Evolutionary conservation across 2,329 filamentous ascomycete genomes (phyloP), one percentile per base, ranked within the genome.

Genomic region (Paraconiothyrium brasiliense): DNA sequence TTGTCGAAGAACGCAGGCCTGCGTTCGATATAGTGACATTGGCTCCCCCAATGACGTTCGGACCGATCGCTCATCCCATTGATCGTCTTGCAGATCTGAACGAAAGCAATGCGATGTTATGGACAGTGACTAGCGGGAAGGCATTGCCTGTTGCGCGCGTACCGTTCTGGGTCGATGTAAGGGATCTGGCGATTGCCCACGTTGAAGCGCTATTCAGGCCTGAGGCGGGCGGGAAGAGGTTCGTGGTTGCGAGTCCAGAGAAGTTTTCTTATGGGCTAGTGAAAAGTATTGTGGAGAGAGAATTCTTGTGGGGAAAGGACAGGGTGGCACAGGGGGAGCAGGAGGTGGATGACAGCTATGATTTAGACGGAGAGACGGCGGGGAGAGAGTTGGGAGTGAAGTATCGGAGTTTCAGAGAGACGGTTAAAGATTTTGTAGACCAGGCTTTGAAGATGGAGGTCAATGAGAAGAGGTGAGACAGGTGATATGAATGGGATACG

Each of bases 211-310:
- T 83, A 2, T 37, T 83, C 13, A 69, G 66, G 2, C 71, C 71
- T 0, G 77, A 78, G 3, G 80, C 71, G 0, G 77, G 76, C 0
- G 77, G 77, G 0, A 81, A 80, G 63, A 68, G 83, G 47, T 85
- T 78, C 60, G 72, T 78, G 1, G 74, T 79, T 16, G 77, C 78
- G 0, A 76, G 80, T 0, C 76, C 80, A 0, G 80, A 85, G 63
- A 72, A 75, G 5, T 86, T 85, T 58, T 81, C 81, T 0, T 85
- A 84, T 64, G 79, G 74, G 0, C 59, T 81, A 13, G 83, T 81
- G 0, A 80, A 81, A 0, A 70, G 78, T 11, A 80, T 85, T 34
- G 80, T 85, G 32, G 66, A 64, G 0, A 75, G 78, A 2, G 71
- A 75, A 30, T 84, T 85, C 63, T 65, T 71, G 0, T 78, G 78